phyloP scores from a whole-genome alignment of 257 asterid genomes.

The Solanum chaucha region DNA sequence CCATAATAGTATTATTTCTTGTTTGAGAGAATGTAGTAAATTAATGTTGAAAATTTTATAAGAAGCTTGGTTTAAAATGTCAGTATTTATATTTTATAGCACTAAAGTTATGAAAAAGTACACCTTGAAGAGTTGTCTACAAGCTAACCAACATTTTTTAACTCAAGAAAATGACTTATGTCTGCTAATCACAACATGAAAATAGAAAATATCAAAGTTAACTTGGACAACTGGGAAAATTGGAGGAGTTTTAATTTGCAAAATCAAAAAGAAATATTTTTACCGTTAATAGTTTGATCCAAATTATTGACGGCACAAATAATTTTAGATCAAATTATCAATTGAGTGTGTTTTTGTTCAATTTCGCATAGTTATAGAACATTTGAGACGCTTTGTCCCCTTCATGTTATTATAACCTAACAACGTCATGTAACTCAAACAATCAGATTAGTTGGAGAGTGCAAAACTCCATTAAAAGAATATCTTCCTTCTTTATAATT shows the following conservation, averaged over 20 bases:
- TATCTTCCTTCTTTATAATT: neutral
- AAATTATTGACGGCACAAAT: no score
- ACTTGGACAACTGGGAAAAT: conserved; percentile 1
- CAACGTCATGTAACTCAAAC: no score
- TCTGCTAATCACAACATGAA: neutral
- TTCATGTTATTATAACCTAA: no score
- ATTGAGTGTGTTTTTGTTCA: no score
- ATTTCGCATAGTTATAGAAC: no score
- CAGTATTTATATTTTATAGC: neutral
- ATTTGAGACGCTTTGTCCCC: no score
- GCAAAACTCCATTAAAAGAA: no score
- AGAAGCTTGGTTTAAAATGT: neutral
- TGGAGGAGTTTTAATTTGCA: neutral
- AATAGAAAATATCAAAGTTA: conserved; percentile 4
- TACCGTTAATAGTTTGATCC: neutral
- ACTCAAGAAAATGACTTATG: conserved; percentile 25
- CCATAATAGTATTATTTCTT: no score
- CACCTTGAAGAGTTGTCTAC: neutral
- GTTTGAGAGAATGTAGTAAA: neutral
- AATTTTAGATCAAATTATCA: no score
- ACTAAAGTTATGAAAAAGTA: neutral
- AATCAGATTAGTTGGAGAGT: no score
- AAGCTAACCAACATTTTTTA: neutral
- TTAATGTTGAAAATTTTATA: neutral
- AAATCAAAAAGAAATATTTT: no score